Evolutionary conservation across 352 stramenopile species (phyloP).

Genomic region (Phytophthora syringae): DNA sequence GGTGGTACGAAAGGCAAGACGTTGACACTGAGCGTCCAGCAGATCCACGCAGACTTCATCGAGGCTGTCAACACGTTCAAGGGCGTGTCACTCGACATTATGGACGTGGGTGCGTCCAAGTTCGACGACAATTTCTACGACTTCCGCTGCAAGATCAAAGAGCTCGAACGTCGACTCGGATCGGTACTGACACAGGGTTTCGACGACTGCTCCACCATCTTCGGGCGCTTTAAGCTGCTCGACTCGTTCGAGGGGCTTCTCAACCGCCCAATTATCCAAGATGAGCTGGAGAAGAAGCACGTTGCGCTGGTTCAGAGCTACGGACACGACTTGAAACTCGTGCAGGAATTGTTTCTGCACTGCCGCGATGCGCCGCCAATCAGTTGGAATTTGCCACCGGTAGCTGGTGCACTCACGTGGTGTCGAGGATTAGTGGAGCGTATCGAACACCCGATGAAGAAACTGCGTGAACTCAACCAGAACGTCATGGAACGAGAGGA

Average conservation of each 20-base stretch:
- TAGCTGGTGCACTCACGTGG: constrained; percentile 96
- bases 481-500: constrained; percentile 98
- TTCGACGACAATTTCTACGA: constrained; percentile 99
- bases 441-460: constrained; percentile 97
- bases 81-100: constrained; percentile 97
- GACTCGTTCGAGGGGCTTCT: constrained; percentile 97
- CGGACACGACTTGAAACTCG: constrained; percentile 95
- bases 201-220: constrained; percentile 97
- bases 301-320: constrained; percentile 97
- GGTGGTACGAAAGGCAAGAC: constrained; percentile 97
- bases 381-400: constrained; percentile 95
- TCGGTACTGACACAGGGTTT: constrained; percentile 97
- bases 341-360: constrained; percentile 97
- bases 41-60: constrained; percentile 97
- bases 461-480: constrained; percentile 95
- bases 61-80: constrained; percentile 95
- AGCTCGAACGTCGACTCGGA: constrained; percentile 97
- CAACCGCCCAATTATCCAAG: constrained; percentile 96
- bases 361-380: constrained; percentile 94
- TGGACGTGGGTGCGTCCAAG: constrained; percentile 96
- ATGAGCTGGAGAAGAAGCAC: constrained; percentile 98
- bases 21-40: constrained; percentile 92
- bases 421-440: constrained; percentile 95
- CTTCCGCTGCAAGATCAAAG: constrained; percentile 98
- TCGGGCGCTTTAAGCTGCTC: constrained; percentile 97